Base-by-base conservation (phyloP, 1,139 yeast species). In the Saccharomyces hybrid region DNA sequence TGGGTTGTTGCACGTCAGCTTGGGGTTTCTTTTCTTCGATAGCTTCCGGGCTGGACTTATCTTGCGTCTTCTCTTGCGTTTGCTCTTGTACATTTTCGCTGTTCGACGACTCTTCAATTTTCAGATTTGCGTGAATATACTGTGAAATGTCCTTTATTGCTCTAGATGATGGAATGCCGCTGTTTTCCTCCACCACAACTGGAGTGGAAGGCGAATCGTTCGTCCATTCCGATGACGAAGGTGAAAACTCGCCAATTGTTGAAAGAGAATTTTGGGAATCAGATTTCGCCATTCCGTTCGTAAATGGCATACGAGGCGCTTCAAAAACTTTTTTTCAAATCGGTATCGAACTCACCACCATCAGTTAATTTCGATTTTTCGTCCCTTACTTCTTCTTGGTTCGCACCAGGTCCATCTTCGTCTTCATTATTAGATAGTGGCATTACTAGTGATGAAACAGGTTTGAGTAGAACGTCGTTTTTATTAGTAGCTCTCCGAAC, bases 211-310 rank as follows among this genome's bases (percentile, higher is more conserved):
- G 71, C 3, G 71, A 68, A 29, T 68, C 72, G 51, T 62, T 66
- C 1, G 71, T 66, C 61, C 72, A 67, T 52, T 74, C 77, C 1
- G 76, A 71, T 1, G 76, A 72, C 11, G 75, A 72, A 14, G 78
- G 78, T 1, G 77, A 74, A 59, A 70, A 75, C 24, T 75, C 76
- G 1, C 78, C 78, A 47, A 75, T 74, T 2, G 76, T 63, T 4
- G 71, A 63, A 29, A 69, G 61, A 12, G 73, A 65, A 54, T 64
- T 58, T 41, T 65, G 62, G 3, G 70, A 67, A 47, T 60, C 62
- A 0, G 71, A 68, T 16, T 59, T 59, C 24, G 59, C 59, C 54
- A 68, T 60, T 9, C 55, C 49, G 11, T 38, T 14, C 16, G 51
- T 58, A 54, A 68, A 67, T 6, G 71, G 71, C 50, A 61, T 51